Evolutionary conservation across 2,329 filamentous ascomycete species (phyloP).

Genomic region (Alternaria novae-zelandiae): DNA sequence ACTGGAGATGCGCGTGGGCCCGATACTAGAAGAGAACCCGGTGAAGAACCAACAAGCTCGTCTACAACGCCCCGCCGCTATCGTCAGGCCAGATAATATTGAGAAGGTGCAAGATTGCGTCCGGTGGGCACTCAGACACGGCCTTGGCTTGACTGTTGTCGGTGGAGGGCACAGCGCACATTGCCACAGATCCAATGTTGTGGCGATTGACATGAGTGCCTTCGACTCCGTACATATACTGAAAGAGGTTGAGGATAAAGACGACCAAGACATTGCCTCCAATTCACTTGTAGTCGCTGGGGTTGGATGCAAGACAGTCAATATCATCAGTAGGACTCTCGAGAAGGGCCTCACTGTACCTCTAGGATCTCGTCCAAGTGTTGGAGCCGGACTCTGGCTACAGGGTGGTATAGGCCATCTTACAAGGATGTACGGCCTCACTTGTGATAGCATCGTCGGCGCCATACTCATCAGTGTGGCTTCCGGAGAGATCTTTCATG

Average conservation of each 20-base stretch:
- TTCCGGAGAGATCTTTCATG: conserved; percentile 55
- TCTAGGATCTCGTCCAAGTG: conserved; percentile 66
- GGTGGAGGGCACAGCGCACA: conserved; percentile 67
- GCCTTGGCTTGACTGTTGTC: conserved; percentile 57
- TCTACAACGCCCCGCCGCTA: conserved; percentile 51
- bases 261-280: conserved; percentile 14
- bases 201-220: conserved; percentile 64
- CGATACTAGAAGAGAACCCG: conserved; percentile 24
- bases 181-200: conserved; percentile 60
- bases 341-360: conserved; percentile 61
- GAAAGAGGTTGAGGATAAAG: conserved; percentile 18
- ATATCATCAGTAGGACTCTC: conserved; percentile 60
- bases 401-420: conserved; percentile 70
- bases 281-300: conserved; percentile 57
- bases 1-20: conserved; percentile 53
- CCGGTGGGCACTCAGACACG: conserved; percentile 60
- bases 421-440: conserved; percentile 61
- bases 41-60: conserved; percentile 63
- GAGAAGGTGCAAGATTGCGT: conserved; percentile 62
- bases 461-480: conserved; percentile 63
- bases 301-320: conserved; percentile 63
- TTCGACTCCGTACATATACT: conserved; percentile 61
- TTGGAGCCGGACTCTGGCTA: conserved; percentile 68
- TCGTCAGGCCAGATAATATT: conserved; percentile 56
- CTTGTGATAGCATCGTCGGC: conserved; percentile 67